Conservation (phyloP, 148 eudicot genomes). For the Rhododendron mucronatum region DNA sequence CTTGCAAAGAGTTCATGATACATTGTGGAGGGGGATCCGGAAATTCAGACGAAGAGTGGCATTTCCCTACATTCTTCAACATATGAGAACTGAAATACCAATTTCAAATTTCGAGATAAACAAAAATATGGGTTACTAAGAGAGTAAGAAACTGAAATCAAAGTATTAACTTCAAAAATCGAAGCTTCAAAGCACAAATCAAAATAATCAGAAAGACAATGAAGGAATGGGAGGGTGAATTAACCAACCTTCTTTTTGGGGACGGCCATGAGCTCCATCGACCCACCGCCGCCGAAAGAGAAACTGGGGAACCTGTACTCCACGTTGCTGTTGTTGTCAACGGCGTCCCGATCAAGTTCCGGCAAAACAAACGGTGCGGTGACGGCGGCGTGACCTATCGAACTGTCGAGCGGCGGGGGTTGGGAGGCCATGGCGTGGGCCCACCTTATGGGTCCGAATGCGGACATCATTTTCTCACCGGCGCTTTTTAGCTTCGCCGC, state of each 20-base stretch:
- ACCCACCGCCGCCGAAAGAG: conserved; percentile 32
- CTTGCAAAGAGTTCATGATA: background rate
- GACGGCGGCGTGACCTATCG: conserved; percentile 14
- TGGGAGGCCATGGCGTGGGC: conserved; percentile 39
- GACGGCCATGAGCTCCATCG: conserved; percentile 84
- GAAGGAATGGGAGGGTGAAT: background rate
- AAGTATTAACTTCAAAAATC: background rate
- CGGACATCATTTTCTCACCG: conserved; percentile 10
- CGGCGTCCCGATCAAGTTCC: conserved; percentile 17
- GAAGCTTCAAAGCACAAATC: background rate
- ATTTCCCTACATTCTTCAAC: too few species aligned
- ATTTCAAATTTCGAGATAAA: too few species aligned
- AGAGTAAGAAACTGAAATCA: too few species aligned
- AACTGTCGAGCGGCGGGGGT: conserved; percentile 29
- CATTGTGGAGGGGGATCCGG: background rate
- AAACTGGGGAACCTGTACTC: conserved; percentile 31
- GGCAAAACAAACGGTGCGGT: conserved; percentile 24
- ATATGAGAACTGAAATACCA: too few species aligned
- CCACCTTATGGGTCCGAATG: conserved; percentile 34
- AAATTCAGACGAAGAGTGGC: background rate
- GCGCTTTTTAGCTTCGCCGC: conserved; percentile 19
- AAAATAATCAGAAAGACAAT: background rate
- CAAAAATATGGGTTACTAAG: background rate
- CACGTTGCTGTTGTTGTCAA: conserved; percentile 5
- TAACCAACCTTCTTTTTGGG: conserved; percentile 54